Evolutionary conservation across 805 yeast genomes (phyloP).

Genomic region (Dipodascopsis uninucleata): DNA sequence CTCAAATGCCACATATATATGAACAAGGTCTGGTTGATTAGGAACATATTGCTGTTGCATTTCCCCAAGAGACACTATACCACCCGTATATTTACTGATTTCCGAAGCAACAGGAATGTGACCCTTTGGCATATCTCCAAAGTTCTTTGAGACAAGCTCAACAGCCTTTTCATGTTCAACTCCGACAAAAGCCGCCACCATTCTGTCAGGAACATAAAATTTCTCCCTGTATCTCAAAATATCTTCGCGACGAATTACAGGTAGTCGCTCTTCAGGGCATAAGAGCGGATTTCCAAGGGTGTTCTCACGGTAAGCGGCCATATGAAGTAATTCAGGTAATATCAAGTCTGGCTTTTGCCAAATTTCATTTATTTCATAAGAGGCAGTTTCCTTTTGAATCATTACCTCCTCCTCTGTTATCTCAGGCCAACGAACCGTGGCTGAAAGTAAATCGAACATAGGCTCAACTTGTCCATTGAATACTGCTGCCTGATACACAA

Average conservation of each 20-base stretch:
- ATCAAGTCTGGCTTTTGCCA: conserved; percentile 78
- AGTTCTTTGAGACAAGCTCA: conserved; percentile 54
- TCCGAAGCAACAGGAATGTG: conserved; percentile 29
- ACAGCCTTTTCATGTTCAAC: conserved; percentile 67
- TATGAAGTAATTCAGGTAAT: conserved; percentile 86
- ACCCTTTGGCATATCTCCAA: conserved; percentile 55
- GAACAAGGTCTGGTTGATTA: conserved; percentile 68
- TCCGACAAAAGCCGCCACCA: conserved; percentile 86
- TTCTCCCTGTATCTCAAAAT: conserved; percentile 58
- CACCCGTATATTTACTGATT: conserved; percentile 56
- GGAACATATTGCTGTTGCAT: conserved; percentile 25
- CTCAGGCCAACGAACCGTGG: conserved; percentile 71
- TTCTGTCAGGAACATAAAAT: conserved; percentile 73
- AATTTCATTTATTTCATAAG: conserved; percentile 79
- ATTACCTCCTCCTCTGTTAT: conserved; percentile 65
- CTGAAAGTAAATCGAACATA: conserved; percentile 72
- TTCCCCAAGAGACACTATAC: conserved; percentile 34
- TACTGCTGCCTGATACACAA: conserved; percentile 91
- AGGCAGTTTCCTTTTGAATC: conserved; percentile 69
- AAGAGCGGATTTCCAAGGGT: conserved; percentile 84
- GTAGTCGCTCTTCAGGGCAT: conserved; percentile 69
- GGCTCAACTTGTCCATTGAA: conserved; percentile 78
- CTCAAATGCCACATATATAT: conserved; percentile 82
- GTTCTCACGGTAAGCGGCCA: conserved; percentile 66
- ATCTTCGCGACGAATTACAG: conserved; percentile 49